phyloP scores from a whole-genome alignment of 108 stramenopile genomes.

The Epithemia pelagica region DNA sequence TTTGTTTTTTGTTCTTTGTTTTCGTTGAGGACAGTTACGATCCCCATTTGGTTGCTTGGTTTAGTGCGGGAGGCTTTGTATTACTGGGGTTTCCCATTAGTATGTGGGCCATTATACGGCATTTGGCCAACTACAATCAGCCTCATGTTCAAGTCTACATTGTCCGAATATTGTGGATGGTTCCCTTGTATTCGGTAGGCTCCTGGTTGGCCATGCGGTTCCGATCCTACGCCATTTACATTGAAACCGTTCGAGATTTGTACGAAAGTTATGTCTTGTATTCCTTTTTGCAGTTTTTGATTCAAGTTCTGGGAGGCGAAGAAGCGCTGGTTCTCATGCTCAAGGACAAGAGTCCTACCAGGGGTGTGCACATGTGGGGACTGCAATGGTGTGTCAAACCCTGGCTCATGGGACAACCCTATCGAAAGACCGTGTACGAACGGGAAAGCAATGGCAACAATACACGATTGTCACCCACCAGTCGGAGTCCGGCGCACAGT shows the following conservation, averaged over 20 bases:
- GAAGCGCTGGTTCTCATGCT: slow-evolving; percentile 76
- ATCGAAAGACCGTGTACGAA: slow-evolving; percentile 27
- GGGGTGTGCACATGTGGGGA: slow-evolving; percentile 84
- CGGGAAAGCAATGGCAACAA: background rate
- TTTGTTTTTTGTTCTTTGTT: no score
- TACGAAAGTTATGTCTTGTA: slow-evolving; percentile 94
- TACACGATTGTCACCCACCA: background rate
- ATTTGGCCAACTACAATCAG: slow-evolving; percentile 87
- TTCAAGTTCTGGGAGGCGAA: slow-evolving; percentile 87
- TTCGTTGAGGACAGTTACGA: slow-evolving; percentile 55
- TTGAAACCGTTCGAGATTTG: slow-evolving; percentile 70
- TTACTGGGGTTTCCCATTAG: slow-evolving; percentile 83
- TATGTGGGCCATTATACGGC: slow-evolving; percentile 77
- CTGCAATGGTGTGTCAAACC: slow-evolving; percentile 79
- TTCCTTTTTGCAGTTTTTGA: slow-evolving; percentile 88
- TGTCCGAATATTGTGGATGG: slow-evolving; percentile 89
- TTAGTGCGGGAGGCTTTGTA: slow-evolving; percentile 84
- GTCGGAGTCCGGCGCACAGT: background rate
- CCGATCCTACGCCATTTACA: slow-evolving; percentile 70
- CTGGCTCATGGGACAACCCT: slow-evolving; percentile 89
- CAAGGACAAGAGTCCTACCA: slow-evolving; percentile 82
- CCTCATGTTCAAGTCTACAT: slow-evolving; percentile 81
- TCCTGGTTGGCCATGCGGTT: slow-evolving; percentile 87
- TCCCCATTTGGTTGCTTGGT: slow-evolving; percentile 86
- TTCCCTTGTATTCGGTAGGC: slow-evolving; percentile 78